Evolutionary conservation across 108 stramenopile species (phyloP), one percentile per base, ranked within the genome.

Genomic region (Parietichytrium sp.): DNA sequence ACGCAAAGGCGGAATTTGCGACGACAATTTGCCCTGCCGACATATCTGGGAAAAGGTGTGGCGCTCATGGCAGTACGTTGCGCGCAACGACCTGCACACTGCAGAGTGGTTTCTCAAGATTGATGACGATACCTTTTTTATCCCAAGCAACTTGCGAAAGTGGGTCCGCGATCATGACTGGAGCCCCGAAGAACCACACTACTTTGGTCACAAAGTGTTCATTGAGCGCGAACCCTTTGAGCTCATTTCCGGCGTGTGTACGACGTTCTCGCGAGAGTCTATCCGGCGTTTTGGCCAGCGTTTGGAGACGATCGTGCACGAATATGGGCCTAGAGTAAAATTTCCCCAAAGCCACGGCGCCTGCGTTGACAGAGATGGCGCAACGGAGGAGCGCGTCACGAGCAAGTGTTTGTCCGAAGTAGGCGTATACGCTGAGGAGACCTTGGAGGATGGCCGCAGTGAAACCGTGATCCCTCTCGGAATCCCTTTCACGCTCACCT

Each of bases 341-440:
- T 72, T 72, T 25, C 61, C 61, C 0, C 36, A 72, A 10, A 45
- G 38, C 38, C 61, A 72, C 42, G 61, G 61, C 15, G 15, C 6
- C 8, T 72, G 61, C 20, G 61, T 72, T 10, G 61, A 72, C 42
- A 33, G 61, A 0, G 61, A 72, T 25, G 61, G 61, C 6, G 61
- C 61, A n/a, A 72, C 61, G 6, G 61, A 72, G 61, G 61, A 72
- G 61, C 61, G 33, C 33, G 61, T 72, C n/a, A 72, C 61, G 38
- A 72, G 61, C 61, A 72, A 72, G 2, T 72, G 61, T 27, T 42
- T 72, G 23, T 1, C 18, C 23, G 61, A 72, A 25, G 25, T 72
- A 42, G 61, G 61, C 38, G 3, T 72, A 6, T 72, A 72, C 42
- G 61, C 61, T 12, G 61, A 72, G 42, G 61, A 72, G 36, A 45